Percentiles rank a stretch among this genome's conserved stretches.
These are phyloP conservation scores for Penicillium cinerascens DNA, from an alignment of 495 filamentous ascomycete species.

Conservation along the genomic window DNA sequence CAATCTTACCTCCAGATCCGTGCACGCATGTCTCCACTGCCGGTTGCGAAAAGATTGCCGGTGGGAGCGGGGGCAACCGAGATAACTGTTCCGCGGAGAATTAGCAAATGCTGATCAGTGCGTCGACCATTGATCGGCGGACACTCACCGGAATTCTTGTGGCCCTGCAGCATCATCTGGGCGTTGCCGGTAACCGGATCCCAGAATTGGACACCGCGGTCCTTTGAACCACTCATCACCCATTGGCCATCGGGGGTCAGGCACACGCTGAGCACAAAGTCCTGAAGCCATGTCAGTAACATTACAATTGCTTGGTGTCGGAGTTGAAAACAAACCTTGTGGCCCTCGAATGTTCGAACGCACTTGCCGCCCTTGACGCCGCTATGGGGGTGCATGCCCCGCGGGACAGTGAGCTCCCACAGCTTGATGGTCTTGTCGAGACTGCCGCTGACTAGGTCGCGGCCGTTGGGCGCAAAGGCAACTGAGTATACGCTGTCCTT, in stretches of 20 bases:
- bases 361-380: constrained; percentile 74
- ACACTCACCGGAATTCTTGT: constrained; percentile 74
- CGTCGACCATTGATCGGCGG: neutral
- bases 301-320: neutral
- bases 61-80: constrained; percentile 82
- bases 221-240: constrained; percentile 90
- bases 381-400: constrained; percentile 57
- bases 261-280: constrained; percentile 87
- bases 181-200: constrained; percentile 81
- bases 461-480: constrained; percentile 83
- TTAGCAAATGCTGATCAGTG: neutral
- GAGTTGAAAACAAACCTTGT: constrained; percentile 60
- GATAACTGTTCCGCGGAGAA: constrained; percentile 56
- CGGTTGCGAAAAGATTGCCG: constrained; percentile 78
- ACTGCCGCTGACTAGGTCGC: constrained; percentile 83
- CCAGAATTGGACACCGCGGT: constrained; percentile 91
- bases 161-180: constrained; percentile 89
- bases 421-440: constrained; percentile 95
- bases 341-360: constrained; percentile 85
- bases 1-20: constrained; percentile 77
- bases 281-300: constrained; percentile 42
- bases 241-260: constrained; percentile 82
- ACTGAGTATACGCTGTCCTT: constrained; percentile 92
- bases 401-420: constrained; percentile 77
- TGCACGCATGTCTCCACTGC: constrained; percentile 85